phyloP scores from a whole-genome alignment of 2,329 filamentous ascomycete species.

The Trichoderma sp. region DNA sequence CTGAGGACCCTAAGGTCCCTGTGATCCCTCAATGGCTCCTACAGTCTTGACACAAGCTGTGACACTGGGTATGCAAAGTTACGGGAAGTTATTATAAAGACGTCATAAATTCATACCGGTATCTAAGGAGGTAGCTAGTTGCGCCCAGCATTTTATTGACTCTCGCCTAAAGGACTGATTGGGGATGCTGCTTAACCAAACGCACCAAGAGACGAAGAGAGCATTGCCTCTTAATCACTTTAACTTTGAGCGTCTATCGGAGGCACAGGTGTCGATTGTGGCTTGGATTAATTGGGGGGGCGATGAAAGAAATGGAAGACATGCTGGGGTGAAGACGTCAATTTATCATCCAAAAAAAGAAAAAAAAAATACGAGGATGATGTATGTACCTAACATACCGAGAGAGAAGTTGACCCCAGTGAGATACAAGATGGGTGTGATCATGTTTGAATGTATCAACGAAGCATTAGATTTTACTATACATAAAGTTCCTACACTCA shows the following conservation, averaged over 20 bases:
- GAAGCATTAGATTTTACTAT: constrained; percentile 1
- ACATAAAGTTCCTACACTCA: background rate
- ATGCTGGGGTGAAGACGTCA: background rate
- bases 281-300: background rate
- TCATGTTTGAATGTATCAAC: background rate
- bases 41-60: background rate
- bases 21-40: background rate
- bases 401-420: background rate
- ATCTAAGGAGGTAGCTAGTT: background rate
- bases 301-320: background rate
- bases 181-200: background rate
- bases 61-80: background rate
- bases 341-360: background rate
- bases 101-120: background rate
- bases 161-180: background rate
- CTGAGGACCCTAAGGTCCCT: too few relatives aligned
- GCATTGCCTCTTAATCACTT: background rate
- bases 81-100: background rate
- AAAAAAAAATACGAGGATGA: background rate
- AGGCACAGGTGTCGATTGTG: background rate
- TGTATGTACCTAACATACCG: background rate
- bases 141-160: background rate
- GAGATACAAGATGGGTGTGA: background rate
- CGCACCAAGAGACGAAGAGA: background rate
- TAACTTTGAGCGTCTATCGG: background rate